phyloP scores from a whole-genome alignment of 352 stramenopile species.

The Pythium sukuiense region DNA sequence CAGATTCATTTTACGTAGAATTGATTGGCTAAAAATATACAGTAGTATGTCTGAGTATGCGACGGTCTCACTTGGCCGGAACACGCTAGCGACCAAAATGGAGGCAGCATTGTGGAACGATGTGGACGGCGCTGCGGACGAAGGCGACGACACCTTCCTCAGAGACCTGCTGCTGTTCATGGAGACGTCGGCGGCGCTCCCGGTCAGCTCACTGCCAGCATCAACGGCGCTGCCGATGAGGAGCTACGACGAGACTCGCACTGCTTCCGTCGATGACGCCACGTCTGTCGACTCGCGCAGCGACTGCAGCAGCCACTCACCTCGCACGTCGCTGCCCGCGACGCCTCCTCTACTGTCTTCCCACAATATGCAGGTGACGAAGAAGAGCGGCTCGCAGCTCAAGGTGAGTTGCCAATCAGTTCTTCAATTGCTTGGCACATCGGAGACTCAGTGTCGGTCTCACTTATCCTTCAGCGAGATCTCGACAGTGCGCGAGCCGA shows the following conservation, averaged over 20 bases:
- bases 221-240: neutral
- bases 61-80: too few species aligned
- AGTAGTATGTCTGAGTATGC: neutral
- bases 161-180: slow-evolving; percentile 10
- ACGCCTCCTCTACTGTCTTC: neutral
- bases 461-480: neutral
- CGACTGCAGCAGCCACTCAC: slow-evolving; percentile 3
- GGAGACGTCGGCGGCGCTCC: neutral
- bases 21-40: neutral
- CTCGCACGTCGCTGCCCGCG: neutral
- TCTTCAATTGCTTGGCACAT: neutral
- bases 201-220: neutral
- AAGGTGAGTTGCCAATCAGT: neutral
- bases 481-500: neutral
- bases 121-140: slow-evolving; percentile 1
- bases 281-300: slow-evolving; percentile 1
- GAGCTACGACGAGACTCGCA: neutral
- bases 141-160: slow-evolving; percentile 14
- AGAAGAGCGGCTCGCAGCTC: slow-evolving; percentile 1
- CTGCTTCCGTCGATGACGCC: neutral
- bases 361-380: neutral
- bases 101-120: neutral
- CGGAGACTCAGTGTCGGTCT: neutral
- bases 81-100: neutral
- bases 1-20: neutral